Evolutionary conservation across 768 basidiomycete species (phyloP), one percentile per base, ranked within the genome.

Genomic region (Mycena alexandri): DNA sequence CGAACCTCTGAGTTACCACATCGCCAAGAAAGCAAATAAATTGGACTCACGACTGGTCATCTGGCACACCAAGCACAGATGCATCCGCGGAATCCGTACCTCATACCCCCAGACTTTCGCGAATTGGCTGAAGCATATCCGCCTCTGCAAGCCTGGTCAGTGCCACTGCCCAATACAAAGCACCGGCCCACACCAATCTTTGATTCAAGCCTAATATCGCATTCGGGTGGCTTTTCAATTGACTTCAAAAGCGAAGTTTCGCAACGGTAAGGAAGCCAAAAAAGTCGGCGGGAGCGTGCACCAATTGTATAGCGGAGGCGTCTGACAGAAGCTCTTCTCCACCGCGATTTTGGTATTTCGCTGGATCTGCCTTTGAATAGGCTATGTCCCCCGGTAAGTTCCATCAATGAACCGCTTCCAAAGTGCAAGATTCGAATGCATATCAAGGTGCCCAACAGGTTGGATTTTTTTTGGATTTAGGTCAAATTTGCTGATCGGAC

Each of bases 371-470:
- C 93, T 2, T 75, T 82, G 3, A 86, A 94, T 77, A 82, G 96
- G 61, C 79, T 98, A 8, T 97, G 96, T 77, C 96, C 96, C 36
- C 93, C 96, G 0, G 95, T 97, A 74, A 19, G 48, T 54, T 48
- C 12, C 3, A 8, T 24, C 17, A 1, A 21, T 13, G 16, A 10
- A 16, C 17, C 11, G 11, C 21, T 19, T 19, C 17, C 7, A 22
- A 22, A 12, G 11, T n/a, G 22, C n/a, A 21, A 29, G 19, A 43
- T 29, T 44, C 38, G 14, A n/a, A 24, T 42, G 17, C 19, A 44
- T 42, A 10, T 61, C 25, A 62, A 93, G 93, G 86, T 93, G 10
- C 91, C 93, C 0, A 93, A 93, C 69, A 85, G 92, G 91, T 90
- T 34, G 64, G 52, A 21, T 36, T 51, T 19, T 38, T 25, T 19